Base-by-base conservation (phyloP, 306 rosid genomes). In the Dalbergia cochinchinensis region DNA sequence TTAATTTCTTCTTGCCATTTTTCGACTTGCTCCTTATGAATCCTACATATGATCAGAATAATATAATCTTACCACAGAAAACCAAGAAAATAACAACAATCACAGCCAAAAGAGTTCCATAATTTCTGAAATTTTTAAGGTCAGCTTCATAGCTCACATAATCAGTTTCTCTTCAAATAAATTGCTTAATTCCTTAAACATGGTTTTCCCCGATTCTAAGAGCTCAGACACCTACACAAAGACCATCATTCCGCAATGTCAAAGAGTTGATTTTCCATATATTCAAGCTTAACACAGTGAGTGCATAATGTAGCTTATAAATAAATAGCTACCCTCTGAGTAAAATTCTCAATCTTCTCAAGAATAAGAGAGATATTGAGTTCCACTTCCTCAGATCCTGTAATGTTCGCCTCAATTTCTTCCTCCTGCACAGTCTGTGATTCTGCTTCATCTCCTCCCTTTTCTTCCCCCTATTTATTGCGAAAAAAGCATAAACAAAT, bases 1-100 rank as follows among this genome's bases (percentile, higher is more conserved):
- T 87, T 86, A 76, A 94, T 88, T 78, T 94, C 94, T 71, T 92
- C 91, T 83, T 88, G 93, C 97, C 99, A 94, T 69, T 90, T 90
- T 67, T 92, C 95, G 0, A 89, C 88, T 57, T 85, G 90, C 81
- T 91, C 94, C 85, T 91, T 90, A 44, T 91, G 94, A 76, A 90
- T 86, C 91, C 99, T 90, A 83, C 82, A 53, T 33, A 68, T 39
- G 54, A 19, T 6, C 3, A 75, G 50, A 47, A 59, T 41, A 58
- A 68, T 41, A 65, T 6, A 61, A n/a, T 41, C 60, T 48, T 34
- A 74, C 42, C 70, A 53, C 12, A 69, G 74, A 14, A 37, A 10
- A 8, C 42, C 8, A 78, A 73, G n/a, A 41, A 19, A 34, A 50
- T 18, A 41, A 45, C 65, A 54, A 48, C 14, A 11, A 48, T 2